These are phyloP conservation scores for Diplosphaera chodatii DNA, from an alignment of 139 green algal genomes.

Conservation along the genomic window DNA sequence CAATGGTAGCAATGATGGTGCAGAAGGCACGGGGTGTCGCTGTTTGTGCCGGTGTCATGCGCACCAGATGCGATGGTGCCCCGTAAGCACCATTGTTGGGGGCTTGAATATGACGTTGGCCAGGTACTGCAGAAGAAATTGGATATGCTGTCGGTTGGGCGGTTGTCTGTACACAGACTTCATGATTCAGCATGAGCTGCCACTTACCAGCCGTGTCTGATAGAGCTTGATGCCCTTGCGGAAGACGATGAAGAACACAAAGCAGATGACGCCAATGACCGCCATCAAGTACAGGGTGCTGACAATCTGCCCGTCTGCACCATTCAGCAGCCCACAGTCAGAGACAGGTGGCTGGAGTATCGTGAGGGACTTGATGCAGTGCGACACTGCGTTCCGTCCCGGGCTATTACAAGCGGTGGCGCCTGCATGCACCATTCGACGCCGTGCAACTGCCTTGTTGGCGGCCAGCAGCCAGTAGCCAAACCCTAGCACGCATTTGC, in stretches of 20 bases:
- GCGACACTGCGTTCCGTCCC: too few species aligned
- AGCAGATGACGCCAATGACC: slow-evolving; percentile 1
- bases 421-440: not conserved
- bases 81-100: slow-evolving; percentile 5
- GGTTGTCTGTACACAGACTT: too few species aligned
- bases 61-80: slow-evolving; percentile 14
- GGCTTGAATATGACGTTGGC: slow-evolving; percentile 18
- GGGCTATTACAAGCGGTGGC: too few species aligned
- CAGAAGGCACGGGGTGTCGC: too few species aligned
- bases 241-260: slow-evolving; percentile 15
- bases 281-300: not conserved
- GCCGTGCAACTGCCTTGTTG: not conserved
- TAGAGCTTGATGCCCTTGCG: slow-evolving; percentile 10
- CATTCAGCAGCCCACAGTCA: too few species aligned
- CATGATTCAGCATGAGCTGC: not conserved
- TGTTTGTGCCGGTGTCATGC: not conserved
- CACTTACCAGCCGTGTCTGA: slow-evolving; percentile 14
- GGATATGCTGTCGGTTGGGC: too few species aligned
- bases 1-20: too few species aligned
- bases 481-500: not conserved
- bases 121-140: slow-evolving; percentile 8
- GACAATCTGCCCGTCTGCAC: not conserved
- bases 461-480: too few species aligned
- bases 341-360: too few species aligned
- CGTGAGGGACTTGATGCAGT: too few species aligned